phyloP scores from a whole-genome alignment of 1,139 yeast species.

The Zygosaccharomyces sapae region DNA sequence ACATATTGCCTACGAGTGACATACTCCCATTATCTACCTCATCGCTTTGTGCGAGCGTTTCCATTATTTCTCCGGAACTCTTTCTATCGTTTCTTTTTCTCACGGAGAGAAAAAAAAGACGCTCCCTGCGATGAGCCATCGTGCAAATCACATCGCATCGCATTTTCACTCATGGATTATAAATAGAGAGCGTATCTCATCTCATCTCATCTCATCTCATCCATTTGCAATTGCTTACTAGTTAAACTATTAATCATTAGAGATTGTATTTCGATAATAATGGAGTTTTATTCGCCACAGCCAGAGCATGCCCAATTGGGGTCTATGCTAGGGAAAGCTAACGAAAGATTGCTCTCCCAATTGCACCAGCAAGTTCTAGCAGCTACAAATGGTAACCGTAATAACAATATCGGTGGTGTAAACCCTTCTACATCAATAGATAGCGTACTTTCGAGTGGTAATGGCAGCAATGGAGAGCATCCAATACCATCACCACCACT shows the following conservation, averaged over 20 bases:
- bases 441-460: slow-evolving; percentile 5
- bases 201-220: not conserved
- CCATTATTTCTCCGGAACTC: not conserved
- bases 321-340: slow-evolving; percentile 3
- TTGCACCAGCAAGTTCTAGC: slow-evolving; percentile 17
- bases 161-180: slow-evolving; percentile 3
- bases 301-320: slow-evolving; percentile 31
- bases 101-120: slow-evolving; percentile 4
- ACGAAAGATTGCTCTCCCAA: slow-evolving; percentile 4
- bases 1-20: not conserved
- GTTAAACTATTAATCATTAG: too few relatives aligned
- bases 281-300: slow-evolving; percentile 32
- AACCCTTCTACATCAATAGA: slow-evolving; percentile 13
- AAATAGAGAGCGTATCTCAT: slow-evolving; percentile 1
- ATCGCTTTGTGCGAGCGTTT: slow-evolving; percentile 3
- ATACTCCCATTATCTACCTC: not conserved
- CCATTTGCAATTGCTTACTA: not conserved
- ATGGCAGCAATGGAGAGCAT: slow-evolving; percentile 12
- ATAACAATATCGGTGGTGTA: slow-evolving; percentile 10
- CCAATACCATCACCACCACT: slow-evolving; percentile 34
- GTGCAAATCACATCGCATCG: slow-evolving; percentile 4
- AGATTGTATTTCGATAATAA: slow-evolving; percentile 5
- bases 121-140: slow-evolving; percentile 9
- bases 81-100: slow-evolving; percentile 2
- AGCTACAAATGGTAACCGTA: slow-evolving; percentile 10